Evolutionary conservation across 352 stramenopile genomes (phyloP), one percentile per base, ranked within the genome.

Genomic region (Hyaloperonospora brassicae): DNA sequence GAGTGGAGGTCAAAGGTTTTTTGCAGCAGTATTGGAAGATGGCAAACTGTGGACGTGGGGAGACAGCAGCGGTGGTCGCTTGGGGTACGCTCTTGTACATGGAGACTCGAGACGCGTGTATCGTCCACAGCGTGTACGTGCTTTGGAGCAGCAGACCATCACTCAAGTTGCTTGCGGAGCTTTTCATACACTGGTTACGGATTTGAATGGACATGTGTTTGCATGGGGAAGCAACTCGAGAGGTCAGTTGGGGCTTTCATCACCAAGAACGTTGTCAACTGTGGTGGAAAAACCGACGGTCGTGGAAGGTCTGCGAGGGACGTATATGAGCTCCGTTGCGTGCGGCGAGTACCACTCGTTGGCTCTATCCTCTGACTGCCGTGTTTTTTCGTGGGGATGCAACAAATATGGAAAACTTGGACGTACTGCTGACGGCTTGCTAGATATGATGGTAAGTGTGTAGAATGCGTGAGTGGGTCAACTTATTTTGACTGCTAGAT

Each of bases 301-400:
- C 23, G 62, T 87, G 13, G 42, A 30, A 10, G 70, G 72, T 59
- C 64, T 91, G 45, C 65, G 70, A 38, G 78, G 81, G 2, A 56
- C 67, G 40, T 89, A 83, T 50, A 69, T 89, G 59, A 76, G 64
- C 34, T 51, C 61, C 25, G 75, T 91, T 5, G 75, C 79, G 7
- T 88, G 78, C 45, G 78, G 81, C 6, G 81, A 87, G 43, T 84
- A 84, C 46, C 81, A 91, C 59, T 89, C 81, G 21, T 62, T 91
- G 21, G 74, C 55, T 5, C 44, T 91, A 5, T 81, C 76, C 34
- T 84, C 81, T 1, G 61, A 74, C 23, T 78, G 81, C 7, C 51
- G 63, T 8, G 68, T 88, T 2, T 91, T 76, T 36, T 85, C 78
- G 2, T 91, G 78, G 81, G 81, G 81, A 9, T 82, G 79, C 64